These are phyloP conservation scores for Daedaleopsis nitida DNA, from an alignment of 768 basidiomycete species.

Conservation along the genomic window DNA sequence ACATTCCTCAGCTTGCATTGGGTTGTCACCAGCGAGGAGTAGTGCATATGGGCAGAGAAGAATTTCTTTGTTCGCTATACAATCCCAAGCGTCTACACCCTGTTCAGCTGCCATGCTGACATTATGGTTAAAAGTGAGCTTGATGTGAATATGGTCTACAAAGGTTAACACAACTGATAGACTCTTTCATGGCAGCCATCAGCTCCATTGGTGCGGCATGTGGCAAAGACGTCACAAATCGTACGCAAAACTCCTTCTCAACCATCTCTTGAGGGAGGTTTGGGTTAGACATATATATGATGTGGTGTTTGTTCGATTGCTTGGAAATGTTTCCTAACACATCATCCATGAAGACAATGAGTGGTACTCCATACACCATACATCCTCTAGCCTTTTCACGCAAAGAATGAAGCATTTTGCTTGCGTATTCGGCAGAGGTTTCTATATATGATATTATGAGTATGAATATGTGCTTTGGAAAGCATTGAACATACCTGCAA, in stretches of 20 bases:
- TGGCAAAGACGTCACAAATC: background rate
- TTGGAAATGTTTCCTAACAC: conserved; percentile 1
- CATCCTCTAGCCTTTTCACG: background rate
- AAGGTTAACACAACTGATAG: background rate
- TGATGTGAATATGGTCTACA: background rate
- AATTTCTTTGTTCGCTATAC: background rate
- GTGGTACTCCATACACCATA: background rate
- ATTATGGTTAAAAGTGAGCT: no score
- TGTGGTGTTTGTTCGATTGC: conserved; percentile 4
- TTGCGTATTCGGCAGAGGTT: background rate
- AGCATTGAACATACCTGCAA: no score
- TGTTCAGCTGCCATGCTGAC: no score
- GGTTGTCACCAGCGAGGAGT: conserved; percentile 1
- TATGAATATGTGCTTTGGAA: no score
- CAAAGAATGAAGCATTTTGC: background rate
- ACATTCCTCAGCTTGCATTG: conserved; percentile 5
- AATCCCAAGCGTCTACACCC: background rate
- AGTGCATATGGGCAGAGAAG: background rate
- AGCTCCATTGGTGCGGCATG: conserved; percentile 3
- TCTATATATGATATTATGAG: background rate
- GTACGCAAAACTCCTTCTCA: background rate
- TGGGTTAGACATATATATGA: background rate
- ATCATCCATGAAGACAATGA: conserved; percentile 8
- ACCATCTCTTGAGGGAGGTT: background rate
- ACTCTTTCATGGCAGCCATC: background rate